These are phyloP conservation scores for Thermomucor indicae-seudaticae DNA, from an alignment of 371 early-diverging fungal species.

Conservation along the genomic window DNA sequence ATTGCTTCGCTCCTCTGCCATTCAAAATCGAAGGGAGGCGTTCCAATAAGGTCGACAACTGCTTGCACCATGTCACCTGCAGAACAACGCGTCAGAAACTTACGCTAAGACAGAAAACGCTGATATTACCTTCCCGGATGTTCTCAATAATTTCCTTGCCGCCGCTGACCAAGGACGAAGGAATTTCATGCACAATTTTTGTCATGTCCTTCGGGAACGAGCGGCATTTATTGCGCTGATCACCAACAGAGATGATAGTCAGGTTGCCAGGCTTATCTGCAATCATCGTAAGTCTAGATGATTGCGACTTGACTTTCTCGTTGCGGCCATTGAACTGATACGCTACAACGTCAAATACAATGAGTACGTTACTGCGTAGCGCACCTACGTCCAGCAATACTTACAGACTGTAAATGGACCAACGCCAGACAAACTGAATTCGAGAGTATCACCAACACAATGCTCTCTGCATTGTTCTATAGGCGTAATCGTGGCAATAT, in stretches of 20 bases:
- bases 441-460: conserved; percentile 51
- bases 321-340: conserved; percentile 37
- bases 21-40: conserved; percentile 52
- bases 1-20: conserved; percentile 47
- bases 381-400: neutral
- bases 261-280: conserved; percentile 55
- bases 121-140: conserved; percentile 46
- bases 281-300: conserved; percentile 29
- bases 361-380: neutral
- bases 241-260: conserved; percentile 48
- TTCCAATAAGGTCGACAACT: conserved; percentile 41
- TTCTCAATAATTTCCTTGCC: conserved; percentile 46
- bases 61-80: conserved; percentile 50
- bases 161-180: conserved; percentile 44
- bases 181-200: conserved; percentile 39
- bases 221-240: conserved; percentile 48
- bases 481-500: conserved; percentile 41
- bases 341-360: conserved; percentile 8
- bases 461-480: conserved; percentile 26
- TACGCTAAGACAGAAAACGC: no score
- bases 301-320: conserved; percentile 25
- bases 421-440: conserved; percentile 39
- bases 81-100: neutral
- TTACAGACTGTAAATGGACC: conserved; percentile 36
- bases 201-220: conserved; percentile 37